A percentile compares a stretch with the other conserved stretches of the same genome.
These are phyloP conservation scores for Populus tomentosa DNA, from an alignment of 441 rosid genomes.

Conservation along the genomic window DNA sequence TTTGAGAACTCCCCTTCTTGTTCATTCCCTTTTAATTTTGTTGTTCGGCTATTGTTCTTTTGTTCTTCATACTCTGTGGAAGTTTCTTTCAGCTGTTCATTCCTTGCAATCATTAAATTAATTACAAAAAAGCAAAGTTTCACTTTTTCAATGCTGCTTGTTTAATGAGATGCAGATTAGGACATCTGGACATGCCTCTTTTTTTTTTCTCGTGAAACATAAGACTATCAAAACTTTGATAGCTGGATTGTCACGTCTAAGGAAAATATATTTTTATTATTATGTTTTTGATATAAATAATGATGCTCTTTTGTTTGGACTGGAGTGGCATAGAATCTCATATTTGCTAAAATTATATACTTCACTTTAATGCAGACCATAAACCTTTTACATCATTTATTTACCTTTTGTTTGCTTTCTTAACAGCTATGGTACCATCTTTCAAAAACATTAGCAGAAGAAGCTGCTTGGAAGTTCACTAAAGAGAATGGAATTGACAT, in stretches of 20 bases:
- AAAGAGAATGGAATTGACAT: constrained; percentile 38
- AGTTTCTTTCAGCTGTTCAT: too few species aligned
- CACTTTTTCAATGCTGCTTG: too few species aligned
- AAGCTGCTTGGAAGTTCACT: constrained; percentile 41
- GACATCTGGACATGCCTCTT: too few species aligned
- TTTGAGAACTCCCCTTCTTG: neutral
- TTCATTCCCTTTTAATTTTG: neutral
- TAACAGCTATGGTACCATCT: constrained; percentile 36
- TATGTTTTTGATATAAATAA: too few species aligned
- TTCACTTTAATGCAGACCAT: neutral
- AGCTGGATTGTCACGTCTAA: too few species aligned
- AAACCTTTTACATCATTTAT: neutral
- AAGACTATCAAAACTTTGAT: too few species aligned
- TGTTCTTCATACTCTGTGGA: too few species aligned
- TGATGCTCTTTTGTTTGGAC: neutral
- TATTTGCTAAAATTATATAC: neutral
- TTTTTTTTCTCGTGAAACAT: too few species aligned
- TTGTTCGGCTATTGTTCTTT: constrained; percentile 27
- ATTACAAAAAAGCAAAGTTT: too few species aligned
- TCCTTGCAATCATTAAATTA: too few species aligned
- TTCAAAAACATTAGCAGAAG: constrained; percentile 42
- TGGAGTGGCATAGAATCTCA: neutral
- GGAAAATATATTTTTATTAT: too few species aligned
- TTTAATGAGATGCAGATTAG: too few species aligned
- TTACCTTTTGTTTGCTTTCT: neutral